A percentile compares a stretch with the other conserved stretches of the same genome.
phyloP scores from a whole-genome alignment of 2,329 filamentous ascomycete genomes.

The Mycosphaerelloides madeirae region DNA sequence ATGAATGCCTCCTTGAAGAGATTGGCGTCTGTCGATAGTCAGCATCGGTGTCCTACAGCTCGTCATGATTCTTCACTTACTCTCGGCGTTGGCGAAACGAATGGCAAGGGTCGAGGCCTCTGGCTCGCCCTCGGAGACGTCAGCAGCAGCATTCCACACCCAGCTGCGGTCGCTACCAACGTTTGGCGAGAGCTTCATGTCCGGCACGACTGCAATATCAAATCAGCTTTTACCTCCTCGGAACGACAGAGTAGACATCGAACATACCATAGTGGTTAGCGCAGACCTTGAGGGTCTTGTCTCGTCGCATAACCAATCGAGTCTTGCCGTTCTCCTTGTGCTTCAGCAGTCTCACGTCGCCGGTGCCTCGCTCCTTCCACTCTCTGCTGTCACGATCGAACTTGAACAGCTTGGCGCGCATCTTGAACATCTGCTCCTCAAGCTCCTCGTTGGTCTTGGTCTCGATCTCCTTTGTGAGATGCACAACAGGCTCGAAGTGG shows the following conservation, averaged over 20 bases:
- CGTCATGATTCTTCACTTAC: conserved; percentile 52
- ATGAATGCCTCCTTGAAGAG: conserved; percentile 96
- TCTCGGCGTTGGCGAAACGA: conserved; percentile 95
- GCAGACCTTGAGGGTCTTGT: conserved; percentile 99
- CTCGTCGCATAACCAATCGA: conserved; percentile 93
- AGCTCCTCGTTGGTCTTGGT: conserved; percentile 97
- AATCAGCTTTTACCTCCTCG: neutral
- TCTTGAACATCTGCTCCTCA: conserved; percentile 98
- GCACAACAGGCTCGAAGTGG: conserved; percentile 95
- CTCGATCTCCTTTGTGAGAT: conserved; percentile 93
- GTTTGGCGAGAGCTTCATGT: conserved; percentile 98
- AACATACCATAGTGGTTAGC: conserved; percentile 96
- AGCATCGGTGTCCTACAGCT: conserved; percentile 1
- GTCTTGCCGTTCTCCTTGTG: conserved; percentile 99
- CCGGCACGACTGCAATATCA: conserved; percentile 70
- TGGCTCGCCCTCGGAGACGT: conserved; percentile 96
- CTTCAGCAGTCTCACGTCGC: conserved; percentile 93
- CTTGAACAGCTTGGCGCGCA: conserved; percentile 99
- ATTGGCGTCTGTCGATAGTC: conserved; percentile 68
- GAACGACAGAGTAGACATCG: neutral
- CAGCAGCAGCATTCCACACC: conserved; percentile 98
- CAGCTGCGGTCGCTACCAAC: conserved; percentile 97
- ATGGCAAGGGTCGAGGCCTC: conserved; percentile 95
- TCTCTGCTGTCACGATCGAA: conserved; percentile 87
- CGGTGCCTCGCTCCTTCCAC: conserved; percentile 99